phyloP scores from a whole-genome alignment of 306 rosid species.

The Lathyrus aphaca region DNA sequence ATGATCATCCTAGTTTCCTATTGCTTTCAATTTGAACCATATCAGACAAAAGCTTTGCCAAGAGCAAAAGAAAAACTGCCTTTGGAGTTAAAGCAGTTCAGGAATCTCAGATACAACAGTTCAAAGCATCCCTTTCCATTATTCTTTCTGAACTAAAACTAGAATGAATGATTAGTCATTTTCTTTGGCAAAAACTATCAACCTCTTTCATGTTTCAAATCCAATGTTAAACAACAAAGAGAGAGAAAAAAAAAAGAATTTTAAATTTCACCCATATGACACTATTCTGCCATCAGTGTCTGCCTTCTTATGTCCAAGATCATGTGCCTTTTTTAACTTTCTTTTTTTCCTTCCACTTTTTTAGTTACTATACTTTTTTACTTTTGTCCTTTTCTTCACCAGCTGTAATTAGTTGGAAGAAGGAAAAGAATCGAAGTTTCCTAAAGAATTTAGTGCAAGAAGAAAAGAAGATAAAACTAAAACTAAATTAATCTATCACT shows the following conservation, averaged over 20 bases:
- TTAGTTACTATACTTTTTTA: not conserved
- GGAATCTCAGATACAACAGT: conserved; percentile 75
- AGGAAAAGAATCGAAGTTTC: conserved; percentile 38
- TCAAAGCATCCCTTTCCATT: conserved; percentile 67
- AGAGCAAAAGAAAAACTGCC: conserved; percentile 74
- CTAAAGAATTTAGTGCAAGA: conserved; percentile 16
- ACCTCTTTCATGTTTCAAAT: conserved; percentile 43
- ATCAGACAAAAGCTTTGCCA: conserved; percentile 83
- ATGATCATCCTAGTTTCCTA: conserved; percentile 66
- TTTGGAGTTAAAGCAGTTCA: conserved; percentile 64
- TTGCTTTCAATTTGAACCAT: conserved; percentile 80
- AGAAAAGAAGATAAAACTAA: not conserved
- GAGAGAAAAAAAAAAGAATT: conserved; percentile 7
- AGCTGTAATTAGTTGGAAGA: conserved; percentile 27
- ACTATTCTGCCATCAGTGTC: conserved; percentile 32
- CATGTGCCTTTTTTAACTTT: conserved; percentile 6
- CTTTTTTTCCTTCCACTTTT: conserved; percentile 8
- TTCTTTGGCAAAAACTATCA: conserved; percentile 53
- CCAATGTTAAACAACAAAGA: conserved; percentile 24
- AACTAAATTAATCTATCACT: conserved; percentile 3
- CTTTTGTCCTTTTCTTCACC: conserved; percentile 37
- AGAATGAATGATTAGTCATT: conserved; percentile 65
- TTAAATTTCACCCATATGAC: conserved; percentile 10
- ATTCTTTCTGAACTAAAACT: conserved; percentile 61
- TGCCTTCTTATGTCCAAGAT: conserved; percentile 28